Base-by-base conservation (phyloP, 768 basidiomycete species). In the Zangia roseola region DNA sequence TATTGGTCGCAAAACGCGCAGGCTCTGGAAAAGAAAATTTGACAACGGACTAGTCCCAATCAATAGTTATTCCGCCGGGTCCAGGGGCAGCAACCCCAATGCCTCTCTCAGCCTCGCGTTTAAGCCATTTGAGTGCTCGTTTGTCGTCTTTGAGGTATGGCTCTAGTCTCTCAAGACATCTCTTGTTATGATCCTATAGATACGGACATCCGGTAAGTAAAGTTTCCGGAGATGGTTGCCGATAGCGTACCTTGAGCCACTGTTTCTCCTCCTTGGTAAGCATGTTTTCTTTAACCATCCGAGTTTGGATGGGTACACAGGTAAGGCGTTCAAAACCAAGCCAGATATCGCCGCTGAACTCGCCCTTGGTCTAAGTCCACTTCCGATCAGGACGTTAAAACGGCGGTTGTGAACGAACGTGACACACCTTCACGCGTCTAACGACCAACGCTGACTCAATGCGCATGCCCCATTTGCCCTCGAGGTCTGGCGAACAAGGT, bases 241-340 rank as follows among this genome's bases (percentile, higher is more conserved):
- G 30, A 67, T 74, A 2, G 43, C 6, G 42, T 52, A 83, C 84
- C 74, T 86, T 88, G 41, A 98, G 61, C 95, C 95, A 98, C 46
- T 78, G 70, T 54, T 81, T 86, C 73, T 97, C 93, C 52, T 88
- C 86, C 63, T 86, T 89, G 16, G 86, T 83, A 47, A 97, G 79
- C 80, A 97, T 83, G 43, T 65, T 75, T 40, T 84, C 87, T 62
- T 91, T 88, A 43, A 97, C 85, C 83, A 98, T 88, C 57, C 81
- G 77, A 2, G 89, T 88, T 68, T 94, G 88, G 60, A 97, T 97
- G 4, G 95, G 95, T 10, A 97, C 94, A 71, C 89, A 86, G 3
- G 94, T 95, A 57, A 97, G 74, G 5, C 94, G 85, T 68, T 94
- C 91, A 65, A 95, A 97, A 8, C 86, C 88, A 30, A 92, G 79